Evolutionary conservation across 2,329 filamentous ascomycete genomes (phyloP), one percentile per base, ranked within the genome.

Genomic region (Monilinia vaccinii-corymbosi): DNA sequence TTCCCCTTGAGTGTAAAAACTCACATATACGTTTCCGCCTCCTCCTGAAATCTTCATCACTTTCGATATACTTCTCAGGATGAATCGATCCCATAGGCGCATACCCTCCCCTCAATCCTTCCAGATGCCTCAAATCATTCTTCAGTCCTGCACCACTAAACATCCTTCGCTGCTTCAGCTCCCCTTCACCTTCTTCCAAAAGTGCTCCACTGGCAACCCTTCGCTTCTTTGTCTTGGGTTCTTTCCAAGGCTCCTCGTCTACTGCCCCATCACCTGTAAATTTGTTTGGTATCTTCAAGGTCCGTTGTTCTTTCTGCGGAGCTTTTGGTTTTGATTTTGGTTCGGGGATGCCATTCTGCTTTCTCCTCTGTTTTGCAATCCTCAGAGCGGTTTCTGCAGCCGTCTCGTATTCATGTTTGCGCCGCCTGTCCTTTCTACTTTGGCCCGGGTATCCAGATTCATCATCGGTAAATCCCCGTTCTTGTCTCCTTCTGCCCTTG

Each of bases 131-230:
- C 67, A 64, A 72, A 77, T 78, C 78, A 75, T 46, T 79, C 31
- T 55, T 44, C 11, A 25, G 32, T 7, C 13, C 38, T 21, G 49
- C 13, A 48, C 64, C 50, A 51, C 59, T 34, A 23, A 45, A 36
- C n/a, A 40, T 55, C 49, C 84, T 83, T 69, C 76, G 81, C 66
- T 75, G 77, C 62, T 67, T 73, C 74, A 69, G 75, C 71, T 68
- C 79, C 76, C 68, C 73, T 76, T 76, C 77, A 0, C 86, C 87
- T 71, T 90, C 87, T 68, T 90, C 87, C 66, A 88, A 75, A 21
- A 87, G 74, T 0, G 85, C 84, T 23, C 86, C 87, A 63, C 87
- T 90, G 23, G 87, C 85, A n/a, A 88, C 77, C 62, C 87, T 76
- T 60, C 78, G 79, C 69, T 78, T 79, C 57, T 67, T 68, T 52